These are phyloP conservation scores for Petunia hybrid DNA, from an alignment of 305 asterid genomes.

Conservation along the genomic window DNA sequence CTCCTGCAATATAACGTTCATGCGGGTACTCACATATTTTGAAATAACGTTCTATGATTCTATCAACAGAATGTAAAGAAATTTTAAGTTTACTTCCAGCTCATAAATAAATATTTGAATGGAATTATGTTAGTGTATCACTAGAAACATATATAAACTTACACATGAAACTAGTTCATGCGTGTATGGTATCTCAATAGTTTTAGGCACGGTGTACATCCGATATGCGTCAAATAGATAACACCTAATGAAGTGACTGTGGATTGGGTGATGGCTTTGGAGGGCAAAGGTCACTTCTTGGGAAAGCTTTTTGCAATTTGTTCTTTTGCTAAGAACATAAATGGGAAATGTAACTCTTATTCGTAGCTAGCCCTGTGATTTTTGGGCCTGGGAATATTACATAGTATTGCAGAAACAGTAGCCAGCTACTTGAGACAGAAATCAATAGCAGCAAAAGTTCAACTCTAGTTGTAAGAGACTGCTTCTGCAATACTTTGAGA, in stretches of 20 bases:
- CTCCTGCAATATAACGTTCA: not conserved
- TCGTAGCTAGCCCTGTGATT: not conserved
- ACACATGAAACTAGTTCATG: not conserved
- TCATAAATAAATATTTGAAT: not conserved
- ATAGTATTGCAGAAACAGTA: not conserved
- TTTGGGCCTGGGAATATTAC: not conserved
- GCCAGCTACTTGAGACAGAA: not conserved
- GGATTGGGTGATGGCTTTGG: conserved; percentile 6
- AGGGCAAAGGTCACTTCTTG: conserved; percentile 5
- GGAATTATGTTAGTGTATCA: not conserved
- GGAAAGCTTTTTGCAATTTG: not conserved
- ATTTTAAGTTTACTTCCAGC: not conserved
- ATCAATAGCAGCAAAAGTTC: not conserved
- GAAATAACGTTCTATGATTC: not conserved
- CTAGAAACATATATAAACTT: not conserved
- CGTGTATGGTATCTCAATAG: conserved; percentile 18
- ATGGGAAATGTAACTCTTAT: not conserved
- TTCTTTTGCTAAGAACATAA: not conserved
- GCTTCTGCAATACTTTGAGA: not conserved
- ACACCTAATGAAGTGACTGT: not conserved
- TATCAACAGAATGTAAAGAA: not conserved
- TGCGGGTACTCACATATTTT: not conserved
- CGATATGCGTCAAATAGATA: not conserved
- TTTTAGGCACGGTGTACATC: not conserved
- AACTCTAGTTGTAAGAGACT: not conserved